phyloP scores from a whole-genome alignment of 768 basidiomycete species.

The Tulasnella sp. region DNA sequence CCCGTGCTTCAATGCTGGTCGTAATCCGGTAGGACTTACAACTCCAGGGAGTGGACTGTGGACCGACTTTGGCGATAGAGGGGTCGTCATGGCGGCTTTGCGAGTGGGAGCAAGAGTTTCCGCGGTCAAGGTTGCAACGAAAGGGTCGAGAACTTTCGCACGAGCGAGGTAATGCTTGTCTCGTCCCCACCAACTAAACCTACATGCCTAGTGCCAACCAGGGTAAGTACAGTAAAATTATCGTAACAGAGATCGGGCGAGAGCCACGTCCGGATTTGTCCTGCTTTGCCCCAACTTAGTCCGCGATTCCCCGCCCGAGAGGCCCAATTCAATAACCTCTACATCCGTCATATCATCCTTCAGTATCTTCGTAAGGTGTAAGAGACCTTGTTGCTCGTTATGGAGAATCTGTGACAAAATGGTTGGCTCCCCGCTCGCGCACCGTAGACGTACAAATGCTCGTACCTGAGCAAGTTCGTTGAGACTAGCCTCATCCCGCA shows the following conservation, averaged over 20 bases:
- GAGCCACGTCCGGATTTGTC: not conserved
- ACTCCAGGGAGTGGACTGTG: constrained; percentile 5
- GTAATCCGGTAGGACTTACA: constrained; percentile 41
- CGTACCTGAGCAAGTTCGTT: constrained; percentile 72
- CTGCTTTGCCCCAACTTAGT: constrained; percentile 3
- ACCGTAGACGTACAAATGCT: constrained; percentile 21
- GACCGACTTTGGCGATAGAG: not conserved
- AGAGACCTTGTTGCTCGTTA: constrained; percentile 79
- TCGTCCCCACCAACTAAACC: too few relatives aligned
- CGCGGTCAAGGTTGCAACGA: not conserved
- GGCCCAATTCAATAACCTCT: constrained; percentile 51
- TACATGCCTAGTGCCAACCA: not conserved
- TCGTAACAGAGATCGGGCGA: not conserved
- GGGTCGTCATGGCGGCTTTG: not conserved
- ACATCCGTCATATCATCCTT: constrained; percentile 67
- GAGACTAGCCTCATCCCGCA: constrained; percentile 86
- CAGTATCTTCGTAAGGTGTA: constrained; percentile 76
- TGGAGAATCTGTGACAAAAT: constrained; percentile 59
- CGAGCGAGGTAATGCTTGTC: not conserved
- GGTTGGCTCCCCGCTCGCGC: not conserved
- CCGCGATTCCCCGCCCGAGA: constrained; percentile 21
- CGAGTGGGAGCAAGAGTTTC: not conserved
- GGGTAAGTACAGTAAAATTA: not conserved
- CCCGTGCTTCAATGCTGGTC: constrained; percentile 58
- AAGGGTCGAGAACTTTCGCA: not conserved